A percentile compares a stretch with the other conserved stretches of the same genome.
These are phyloP conservation scores for Rhizomucor pusillus DNA, from an alignment of 371 early-diverging fungal genomes.

Conservation along the genomic window DNA sequence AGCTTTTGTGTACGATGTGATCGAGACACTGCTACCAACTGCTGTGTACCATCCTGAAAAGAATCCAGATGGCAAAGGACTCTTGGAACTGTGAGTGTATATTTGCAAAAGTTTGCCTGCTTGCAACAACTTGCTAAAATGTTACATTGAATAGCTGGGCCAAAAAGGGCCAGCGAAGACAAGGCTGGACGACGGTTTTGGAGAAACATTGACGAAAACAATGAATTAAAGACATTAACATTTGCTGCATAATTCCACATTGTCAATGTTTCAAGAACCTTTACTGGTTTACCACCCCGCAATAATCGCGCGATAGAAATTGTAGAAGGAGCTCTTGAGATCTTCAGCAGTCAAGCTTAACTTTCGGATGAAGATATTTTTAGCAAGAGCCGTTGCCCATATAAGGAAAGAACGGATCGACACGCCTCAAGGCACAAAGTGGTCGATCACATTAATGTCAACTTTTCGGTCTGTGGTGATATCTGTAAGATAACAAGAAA, in stretches of 20 bases:
- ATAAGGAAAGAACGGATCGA: too few relatives aligned
- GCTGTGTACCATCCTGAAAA: conserved; percentile 64
- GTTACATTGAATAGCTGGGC: conserved; percentile 40
- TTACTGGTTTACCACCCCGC: too few relatives aligned
- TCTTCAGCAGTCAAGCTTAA: too few relatives aligned
- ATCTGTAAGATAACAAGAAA: too few relatives aligned
- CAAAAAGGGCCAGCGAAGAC: conserved; percentile 35
- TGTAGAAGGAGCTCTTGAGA: too few relatives aligned
- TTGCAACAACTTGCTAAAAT: neutral
- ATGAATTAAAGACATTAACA: neutral
- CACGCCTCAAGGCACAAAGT: too few relatives aligned
- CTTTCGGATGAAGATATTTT: too few relatives aligned
- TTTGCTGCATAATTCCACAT: neutral
- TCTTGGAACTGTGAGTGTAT: conserved; percentile 71
- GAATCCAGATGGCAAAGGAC: conserved; percentile 60
- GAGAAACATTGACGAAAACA: conserved; percentile 1
- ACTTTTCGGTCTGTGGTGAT: too few relatives aligned
- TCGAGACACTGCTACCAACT: conserved; percentile 86
- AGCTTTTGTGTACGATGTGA: conserved; percentile 75
- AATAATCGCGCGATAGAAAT: too few relatives aligned
- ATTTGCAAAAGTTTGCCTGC: neutral
- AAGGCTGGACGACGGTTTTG: conserved; percentile 48
- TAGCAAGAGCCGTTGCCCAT: too few relatives aligned
- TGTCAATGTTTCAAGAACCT: too few relatives aligned
- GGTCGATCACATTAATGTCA: too few relatives aligned